Evolutionary conservation across 345 rosid genomes (phyloP).

Genomic region (Odontarrhena argentea): DNA sequence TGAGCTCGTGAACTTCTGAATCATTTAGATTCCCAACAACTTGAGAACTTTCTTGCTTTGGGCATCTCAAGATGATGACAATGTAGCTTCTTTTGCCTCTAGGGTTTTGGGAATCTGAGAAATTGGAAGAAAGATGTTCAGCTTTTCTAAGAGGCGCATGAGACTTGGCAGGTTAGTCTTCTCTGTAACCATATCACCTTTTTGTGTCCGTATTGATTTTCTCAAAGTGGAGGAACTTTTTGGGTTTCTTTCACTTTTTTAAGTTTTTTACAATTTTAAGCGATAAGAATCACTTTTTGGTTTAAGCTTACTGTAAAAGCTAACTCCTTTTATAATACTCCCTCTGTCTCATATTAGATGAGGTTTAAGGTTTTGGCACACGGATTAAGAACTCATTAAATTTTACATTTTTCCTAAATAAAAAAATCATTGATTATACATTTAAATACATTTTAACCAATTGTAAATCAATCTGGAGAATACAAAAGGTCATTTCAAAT

Average conservation of each 20-base stretch:
- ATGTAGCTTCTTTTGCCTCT: conserved; percentile 30
- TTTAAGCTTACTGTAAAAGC: conserved; percentile 39
- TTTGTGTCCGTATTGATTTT: conserved; percentile 16
- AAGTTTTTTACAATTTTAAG: background rate
- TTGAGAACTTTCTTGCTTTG: conserved; percentile 4
- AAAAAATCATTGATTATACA: too few relatives aligned
- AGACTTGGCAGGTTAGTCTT: conserved; percentile 84
- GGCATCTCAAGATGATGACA: conserved; percentile 29
- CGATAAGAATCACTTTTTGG: conserved; percentile 19
- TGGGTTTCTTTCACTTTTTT: conserved; percentile 16
- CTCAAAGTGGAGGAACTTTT: conserved; percentile 28
- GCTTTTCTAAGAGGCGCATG: conserved; percentile 83
- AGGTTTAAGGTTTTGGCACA: too few relatives aligned
- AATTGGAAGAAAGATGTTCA: conserved; percentile 61
- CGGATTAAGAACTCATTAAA: too few relatives aligned
- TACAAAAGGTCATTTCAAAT: too few relatives aligned
- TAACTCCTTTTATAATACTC: conserved; percentile 23
- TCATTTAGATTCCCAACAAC: conserved; percentile 12
- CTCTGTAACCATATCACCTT: conserved; percentile 28
- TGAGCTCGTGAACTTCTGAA: conserved; percentile 1
- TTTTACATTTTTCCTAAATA: too few relatives aligned
- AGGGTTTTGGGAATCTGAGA: conserved; percentile 15
- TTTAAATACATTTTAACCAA: too few relatives aligned
- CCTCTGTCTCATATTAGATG: too few relatives aligned
- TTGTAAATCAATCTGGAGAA: too few relatives aligned